phyloP scores from a whole-genome alignment of 2,329 filamentous ascomycete genomes.

The Huntiella moniliformis region DNA sequence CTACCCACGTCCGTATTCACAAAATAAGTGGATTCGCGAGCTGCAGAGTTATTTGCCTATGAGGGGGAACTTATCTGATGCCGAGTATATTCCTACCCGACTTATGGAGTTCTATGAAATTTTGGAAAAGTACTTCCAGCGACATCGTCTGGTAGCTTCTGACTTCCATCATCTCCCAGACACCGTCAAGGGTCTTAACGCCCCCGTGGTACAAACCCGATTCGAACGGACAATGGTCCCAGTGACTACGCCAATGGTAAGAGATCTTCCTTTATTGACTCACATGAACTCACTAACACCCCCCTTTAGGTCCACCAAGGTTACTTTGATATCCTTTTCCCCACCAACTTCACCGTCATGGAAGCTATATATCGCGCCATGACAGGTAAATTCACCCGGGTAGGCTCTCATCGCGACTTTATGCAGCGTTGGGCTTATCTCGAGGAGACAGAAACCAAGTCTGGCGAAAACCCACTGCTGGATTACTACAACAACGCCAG shows the following conservation, averaged over 20 bases:
- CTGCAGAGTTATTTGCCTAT: conserved; percentile 50
- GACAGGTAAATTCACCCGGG: conserved; percentile 76
- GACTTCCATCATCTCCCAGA: conserved; percentile 82
- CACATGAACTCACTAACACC: background rate
- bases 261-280: conserved; percentile 16
- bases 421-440: conserved; percentile 77
- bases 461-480: conserved; percentile 82
- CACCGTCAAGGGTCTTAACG: conserved; percentile 67
- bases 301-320: conserved; percentile 69
- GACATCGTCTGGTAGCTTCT: conserved; percentile 69
- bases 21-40: conserved; percentile 35
- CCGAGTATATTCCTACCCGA: conserved; percentile 86
- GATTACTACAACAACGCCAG: conserved; percentile 92
- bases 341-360: conserved; percentile 80
- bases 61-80: conserved; percentile 54
- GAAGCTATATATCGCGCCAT: conserved; percentile 85
- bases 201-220: conserved; percentile 87
- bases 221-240: conserved; percentile 76
- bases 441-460: conserved; percentile 72
- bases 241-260: conserved; percentile 74
- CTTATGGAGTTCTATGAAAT: conserved; percentile 96
- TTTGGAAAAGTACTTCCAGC: conserved; percentile 71
- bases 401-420: conserved; percentile 77
- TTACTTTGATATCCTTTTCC: conserved; percentile 97
- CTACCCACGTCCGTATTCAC: conserved; percentile 42